Evolutionary conservation across 2,329 filamentous ascomycete genomes (phyloP).

Genomic region (Colletotrichum brevisporum): DNA sequence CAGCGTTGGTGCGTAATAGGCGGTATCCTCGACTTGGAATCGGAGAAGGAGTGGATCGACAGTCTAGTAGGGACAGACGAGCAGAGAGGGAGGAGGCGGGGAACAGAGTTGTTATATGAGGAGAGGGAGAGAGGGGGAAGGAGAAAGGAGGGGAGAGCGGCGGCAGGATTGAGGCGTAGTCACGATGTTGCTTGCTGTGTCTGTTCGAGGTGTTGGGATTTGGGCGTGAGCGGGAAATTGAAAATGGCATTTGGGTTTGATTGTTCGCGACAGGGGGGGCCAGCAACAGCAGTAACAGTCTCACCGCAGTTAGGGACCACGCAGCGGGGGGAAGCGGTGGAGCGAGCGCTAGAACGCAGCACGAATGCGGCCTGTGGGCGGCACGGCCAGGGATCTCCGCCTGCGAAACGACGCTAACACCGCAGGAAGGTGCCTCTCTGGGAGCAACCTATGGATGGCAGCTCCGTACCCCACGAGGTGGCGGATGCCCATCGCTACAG

Average conservation of each 20-base stretch:
- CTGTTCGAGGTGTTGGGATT: neutral
- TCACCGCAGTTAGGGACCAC: neutral
- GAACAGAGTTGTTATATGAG: conserved; percentile 19
- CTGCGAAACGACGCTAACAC: conserved; percentile 17
- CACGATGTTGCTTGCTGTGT: conserved; percentile 23
- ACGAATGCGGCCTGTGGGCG: conserved; percentile 4
- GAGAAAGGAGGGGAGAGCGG: neutral
- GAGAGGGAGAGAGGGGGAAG: conserved; percentile 1
- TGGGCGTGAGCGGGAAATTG: conserved; percentile 7
- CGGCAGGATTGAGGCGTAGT: conserved; percentile 31
- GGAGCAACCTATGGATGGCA: neutral
- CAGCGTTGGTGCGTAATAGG: neutral
- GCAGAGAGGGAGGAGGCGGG: conserved; percentile 3
- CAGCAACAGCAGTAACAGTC: too few relatives aligned
- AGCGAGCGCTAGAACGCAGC: neutral
- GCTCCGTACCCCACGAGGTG: conserved; percentile 5
- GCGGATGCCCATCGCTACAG: conserved; percentile 10
- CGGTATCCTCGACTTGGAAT: neutral
- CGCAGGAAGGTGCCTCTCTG: neutral
- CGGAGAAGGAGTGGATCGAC: conserved; percentile 27
- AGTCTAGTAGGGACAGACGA: conserved; percentile 3
- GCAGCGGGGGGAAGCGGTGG: neutral
- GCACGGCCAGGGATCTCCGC: conserved; percentile 22
- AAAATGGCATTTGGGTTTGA: conserved; percentile 20
- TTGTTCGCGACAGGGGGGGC: conserved; percentile 2